Conservation (phyloP, 1,139 yeast species). For the Scheffersomyces parashehatae region DNA sequence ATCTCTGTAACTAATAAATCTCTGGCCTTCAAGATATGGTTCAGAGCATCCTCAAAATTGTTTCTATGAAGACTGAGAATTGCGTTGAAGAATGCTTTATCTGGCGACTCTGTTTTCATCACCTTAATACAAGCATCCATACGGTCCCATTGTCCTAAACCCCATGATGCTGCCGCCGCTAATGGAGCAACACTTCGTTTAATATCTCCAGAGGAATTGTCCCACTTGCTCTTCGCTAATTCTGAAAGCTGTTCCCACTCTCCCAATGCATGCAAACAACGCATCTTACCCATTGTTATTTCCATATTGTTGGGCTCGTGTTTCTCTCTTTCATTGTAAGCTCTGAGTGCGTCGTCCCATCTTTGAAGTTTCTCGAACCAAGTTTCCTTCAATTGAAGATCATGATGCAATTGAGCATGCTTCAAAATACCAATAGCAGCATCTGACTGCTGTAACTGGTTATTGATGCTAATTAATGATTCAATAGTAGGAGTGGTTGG, state of each 20-base stretch:
- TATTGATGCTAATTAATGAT: conserved; percentile 86
- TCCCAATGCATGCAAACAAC: conserved; percentile 95
- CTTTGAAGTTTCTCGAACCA: conserved; percentile 97
- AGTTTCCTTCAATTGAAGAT: conserved; percentile 88
- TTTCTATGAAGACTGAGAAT: conserved; percentile 82
- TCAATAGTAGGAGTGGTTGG: conserved; percentile 93
- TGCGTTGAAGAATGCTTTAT: conserved; percentile 91
- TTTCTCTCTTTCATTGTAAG: conserved; percentile 74
- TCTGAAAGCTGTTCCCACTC: conserved; percentile 95
- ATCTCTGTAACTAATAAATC: conserved; percentile 90
- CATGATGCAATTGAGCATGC: conserved; percentile 93
- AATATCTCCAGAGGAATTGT: conserved; percentile 65
- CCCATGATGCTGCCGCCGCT: conserved; percentile 99
- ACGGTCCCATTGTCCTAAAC: conserved; percentile 95
- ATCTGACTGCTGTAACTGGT: conserved; percentile 93
- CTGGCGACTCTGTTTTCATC: conserved; percentile 91
- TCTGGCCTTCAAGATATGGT: conserved; percentile 79
- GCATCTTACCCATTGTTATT: conserved; percentile 95
- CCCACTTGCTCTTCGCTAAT: conserved; percentile 87
- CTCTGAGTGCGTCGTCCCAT: conserved; percentile 96
- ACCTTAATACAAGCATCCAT: conserved; percentile 90
- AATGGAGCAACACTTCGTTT: conserved; percentile 90
- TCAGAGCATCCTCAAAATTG: conserved; percentile 78
- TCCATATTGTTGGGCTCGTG: conserved; percentile 64
- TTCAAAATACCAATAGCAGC: conserved; percentile 97